Evolutionary conservation across 345 rosid genomes (phyloP), one percentile per base, ranked within the genome.

Genomic region (Gossypium longicalyx): DNA sequence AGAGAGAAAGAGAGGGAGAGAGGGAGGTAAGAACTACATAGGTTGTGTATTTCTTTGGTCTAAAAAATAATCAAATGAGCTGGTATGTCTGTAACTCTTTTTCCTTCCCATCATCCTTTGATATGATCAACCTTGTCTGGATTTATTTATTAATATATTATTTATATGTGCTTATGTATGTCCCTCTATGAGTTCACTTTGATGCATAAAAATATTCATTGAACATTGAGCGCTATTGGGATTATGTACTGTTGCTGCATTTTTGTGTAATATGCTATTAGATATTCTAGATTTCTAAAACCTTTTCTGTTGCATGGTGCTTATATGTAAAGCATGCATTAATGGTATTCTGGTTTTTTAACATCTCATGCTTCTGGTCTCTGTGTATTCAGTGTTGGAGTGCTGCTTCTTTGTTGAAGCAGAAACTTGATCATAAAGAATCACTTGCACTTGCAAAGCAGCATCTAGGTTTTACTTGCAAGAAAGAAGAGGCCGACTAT

Each of bases 321-420:
- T 9, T 52, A 51, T 45, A 44, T 41, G 48, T 48, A 12, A 12
- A 52, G 13, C 61, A 57, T 20, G 27, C 53, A 68, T 22, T 62
- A n/a, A 56, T 17, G 49, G 27, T 51, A 53, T 48, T 58, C 12
- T 59, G 73, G 15, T 16, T 48, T 1, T 82, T 70, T 75, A 41
- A 75, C 60, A 16, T 62, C 27, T 48, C 3, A 62, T 25, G 34
- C 17, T 47, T 17, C 29, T 60, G 48, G 3, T 53, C 66, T 73
- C 27, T 77, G 41, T 59, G 61, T 53, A 78, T 83, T 76, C 85
- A 95, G 99, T 89, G 90, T 80, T 91, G 99, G 98, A 90, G 80
- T 73, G 90, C 93, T 77, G 92, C 91, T 71, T 86, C 90, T 78
- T 73, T 90, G 85, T 77, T 80, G 81, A 88, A 87, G 88, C 79